Evolutionary conservation across 306 rosid genomes (phyloP).

Genomic region (Vachellia collinsii): DNA sequence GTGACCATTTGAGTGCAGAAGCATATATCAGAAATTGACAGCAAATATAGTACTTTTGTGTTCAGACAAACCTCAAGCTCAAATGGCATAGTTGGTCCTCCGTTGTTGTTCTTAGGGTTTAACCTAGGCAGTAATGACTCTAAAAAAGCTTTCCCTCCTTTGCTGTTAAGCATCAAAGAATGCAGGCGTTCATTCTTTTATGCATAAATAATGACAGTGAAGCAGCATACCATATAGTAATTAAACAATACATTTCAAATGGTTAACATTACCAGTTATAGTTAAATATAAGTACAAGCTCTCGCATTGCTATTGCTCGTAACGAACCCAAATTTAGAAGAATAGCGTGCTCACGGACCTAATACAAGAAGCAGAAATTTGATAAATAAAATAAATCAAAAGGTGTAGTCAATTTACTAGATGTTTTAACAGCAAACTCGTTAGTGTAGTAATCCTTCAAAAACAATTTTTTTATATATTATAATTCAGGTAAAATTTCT

Average conservation of each 20-base stretch:
- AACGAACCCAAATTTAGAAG: constrained; percentile 92
- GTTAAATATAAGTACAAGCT: constrained; percentile 84
- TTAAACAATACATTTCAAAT: constrained; percentile 27
- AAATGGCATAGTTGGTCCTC: constrained; percentile 95
- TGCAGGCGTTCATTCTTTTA: constrained; percentile 32
- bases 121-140: constrained; percentile 84
- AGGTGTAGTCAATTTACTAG: neutral
- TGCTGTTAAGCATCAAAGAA: constrained; percentile 54
- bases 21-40: neutral
- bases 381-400: constrained; percentile 4
- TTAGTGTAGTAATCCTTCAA: constrained; percentile 8
- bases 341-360: constrained; percentile 97
- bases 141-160: constrained; percentile 92
- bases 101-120: constrained; percentile 72
- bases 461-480: neutral
- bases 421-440: constrained; percentile 4
- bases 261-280: constrained; percentile 64
- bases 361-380: constrained; percentile 36
- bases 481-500: neutral
- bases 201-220: constrained; percentile 12
- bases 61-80: constrained; percentile 76
- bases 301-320: constrained; percentile 95
- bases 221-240: constrained; percentile 22
- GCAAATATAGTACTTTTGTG: neutral
- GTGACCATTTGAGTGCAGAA: constrained; percentile 11